These are phyloP conservation scores for Pseudophaeomoniella oleicola DNA, from an alignment of 2,329 filamentous ascomycete species.

Conservation along the genomic window DNA sequence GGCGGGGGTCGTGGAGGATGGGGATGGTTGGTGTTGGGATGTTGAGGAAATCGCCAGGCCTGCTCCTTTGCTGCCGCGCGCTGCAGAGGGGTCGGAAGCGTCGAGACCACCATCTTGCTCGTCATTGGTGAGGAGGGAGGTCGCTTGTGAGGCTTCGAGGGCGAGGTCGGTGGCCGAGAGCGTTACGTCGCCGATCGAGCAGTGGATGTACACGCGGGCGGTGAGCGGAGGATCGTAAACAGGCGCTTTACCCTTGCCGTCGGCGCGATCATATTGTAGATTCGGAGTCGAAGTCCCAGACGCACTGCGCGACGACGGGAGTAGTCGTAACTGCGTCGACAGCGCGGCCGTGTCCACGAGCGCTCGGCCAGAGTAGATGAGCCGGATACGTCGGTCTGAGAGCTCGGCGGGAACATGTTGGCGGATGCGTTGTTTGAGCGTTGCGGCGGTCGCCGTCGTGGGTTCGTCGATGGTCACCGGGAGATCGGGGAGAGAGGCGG, in stretches of 20 bases:
- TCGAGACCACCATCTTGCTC: constrained; percentile 4
- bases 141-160: constrained; percentile 40
- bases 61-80: too few species aligned
- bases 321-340: constrained; percentile 49
- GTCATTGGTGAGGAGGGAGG: constrained; percentile 2
- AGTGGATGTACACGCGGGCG: constrained; percentile 71
- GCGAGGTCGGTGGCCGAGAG: constrained; percentile 56
- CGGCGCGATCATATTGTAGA: constrained; percentile 8
- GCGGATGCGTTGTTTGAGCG: constrained; percentile 73
- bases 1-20: constrained; percentile 33
- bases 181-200: constrained; percentile 66
- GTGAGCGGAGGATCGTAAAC: constrained; percentile 33
- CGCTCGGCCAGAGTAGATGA: constrained; percentile 82
- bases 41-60: too few species aligned
- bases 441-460: constrained; percentile 54
- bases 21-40: constrained; percentile 3
- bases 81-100: constrained; percentile 2
- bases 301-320: constrained; percentile 37
- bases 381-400: constrained; percentile 58
- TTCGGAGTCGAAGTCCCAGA: constrained; percentile 22
- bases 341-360: constrained; percentile 61
- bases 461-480: constrained; percentile 58
- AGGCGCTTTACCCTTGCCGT: constrained; percentile 54
- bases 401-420: constrained; percentile 47
- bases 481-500: constrained; percentile 68